Evolutionary conservation across 345 rosid genomes (phyloP).

Genomic region (Eucalyptus tenuipes): DNA sequence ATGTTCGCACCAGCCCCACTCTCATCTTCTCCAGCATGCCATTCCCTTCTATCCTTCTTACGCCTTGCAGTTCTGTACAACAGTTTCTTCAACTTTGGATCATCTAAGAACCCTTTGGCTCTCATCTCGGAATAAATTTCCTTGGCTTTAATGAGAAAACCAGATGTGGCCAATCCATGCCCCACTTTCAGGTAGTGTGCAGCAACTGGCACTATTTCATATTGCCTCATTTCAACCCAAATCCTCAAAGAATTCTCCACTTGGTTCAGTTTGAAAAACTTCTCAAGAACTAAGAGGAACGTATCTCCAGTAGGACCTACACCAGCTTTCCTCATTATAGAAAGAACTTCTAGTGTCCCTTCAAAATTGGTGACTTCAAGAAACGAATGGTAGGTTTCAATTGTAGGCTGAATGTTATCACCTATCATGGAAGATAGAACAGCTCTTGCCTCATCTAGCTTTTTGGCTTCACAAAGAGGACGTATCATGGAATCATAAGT

Average conservation of each 20-base stretch:
- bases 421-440: slow-evolving; percentile 45
- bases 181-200: slow-evolving; percentile 37
- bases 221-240: slow-evolving; percentile 60
- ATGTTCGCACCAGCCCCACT: not conserved
- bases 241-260: slow-evolving; percentile 58
- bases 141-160: slow-evolving; percentile 40
- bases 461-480: slow-evolving; percentile 49
- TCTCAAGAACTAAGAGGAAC: slow-evolving; percentile 46
- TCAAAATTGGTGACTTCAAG: slow-evolving; percentile 35
- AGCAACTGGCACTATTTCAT: slow-evolving; percentile 25
- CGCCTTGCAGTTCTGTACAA: slow-evolving; percentile 18
- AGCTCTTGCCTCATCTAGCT: slow-evolving; percentile 48
- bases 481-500: slow-evolving; percentile 68
- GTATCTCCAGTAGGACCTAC: slow-evolving; percentile 52
- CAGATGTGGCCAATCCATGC: slow-evolving; percentile 50
- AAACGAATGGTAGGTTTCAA: slow-evolving; percentile 73
- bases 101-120: slow-evolving; percentile 47
- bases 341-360: slow-evolving; percentile 37
- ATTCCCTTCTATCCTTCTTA: not conserved
- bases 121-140: slow-evolving; percentile 58
- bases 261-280: slow-evolving; percentile 41
- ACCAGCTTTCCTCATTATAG: slow-evolving; percentile 42
- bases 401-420: slow-evolving; percentile 37
- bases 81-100: slow-evolving; percentile 62
- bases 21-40: not conserved